Base-by-base conservation (phyloP, 2,329 filamentous ascomycete species). In the Talaromyces verruculosus region DNA sequence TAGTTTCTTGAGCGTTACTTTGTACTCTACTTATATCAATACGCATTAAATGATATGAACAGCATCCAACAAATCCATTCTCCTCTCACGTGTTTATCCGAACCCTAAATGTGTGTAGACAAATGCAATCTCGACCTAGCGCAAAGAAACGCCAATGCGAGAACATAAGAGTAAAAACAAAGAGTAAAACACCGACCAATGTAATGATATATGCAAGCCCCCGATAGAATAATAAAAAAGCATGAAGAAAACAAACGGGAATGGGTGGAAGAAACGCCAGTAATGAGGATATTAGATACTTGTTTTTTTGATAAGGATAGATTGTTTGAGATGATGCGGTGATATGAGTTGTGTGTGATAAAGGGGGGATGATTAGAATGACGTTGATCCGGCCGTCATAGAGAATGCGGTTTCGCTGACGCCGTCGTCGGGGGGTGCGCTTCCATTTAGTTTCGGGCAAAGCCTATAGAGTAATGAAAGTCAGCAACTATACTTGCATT, bases 371-470 rank as follows among this genome's bases (percentile, higher is more conserved):
- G 7, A 33, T 65, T 35, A 67, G 55, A 67, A 63, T 30, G 72
- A 68, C 6, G 72, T 74, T 15, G 80, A 79, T 5, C 57, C 39
- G 2, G 80, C 79, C 59, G 79, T 80, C 78, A 83, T 82, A 1
- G 78, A 77, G 69, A 84, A 84, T 17, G 81, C 81, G 2, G 80
- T 80, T 64, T 79, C 80, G 66, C 76, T 79, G 61, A 80, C 76
- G 2, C 76, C 78, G 33, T 83, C 80, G 67, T 83, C 81, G 43
- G 79, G 80, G 69, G 90, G 89, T 82, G 90, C 90, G 37, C 90
- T 91, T 62, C 92, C 92, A 75, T 96, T 96, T 68, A 96, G 88
- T 77, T 95, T 83, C 58, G 92, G 92, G 77, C 92, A 96, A 73
- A 93, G 85, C 77, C 89, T 92, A 39, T n/a, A 37, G 19, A 71